phyloP scores from a whole-genome alignment of 805 yeast species.

The Saturnispora ahearnii region DNA sequence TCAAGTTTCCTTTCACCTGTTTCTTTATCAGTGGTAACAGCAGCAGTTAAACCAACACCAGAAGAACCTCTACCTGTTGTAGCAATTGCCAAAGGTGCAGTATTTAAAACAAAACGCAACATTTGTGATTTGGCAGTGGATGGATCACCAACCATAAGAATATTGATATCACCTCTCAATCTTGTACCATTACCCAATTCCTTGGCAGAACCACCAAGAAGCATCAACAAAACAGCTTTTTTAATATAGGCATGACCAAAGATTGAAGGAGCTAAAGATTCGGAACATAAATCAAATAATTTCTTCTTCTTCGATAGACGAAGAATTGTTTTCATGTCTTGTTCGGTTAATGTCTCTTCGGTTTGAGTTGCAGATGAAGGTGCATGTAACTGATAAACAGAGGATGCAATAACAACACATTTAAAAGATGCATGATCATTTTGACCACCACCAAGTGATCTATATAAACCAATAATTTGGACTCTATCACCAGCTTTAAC shows the following conservation, averaged over 20 bases:
- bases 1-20: slow-evolving; percentile 95
- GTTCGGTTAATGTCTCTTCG: slow-evolving; percentile 69
- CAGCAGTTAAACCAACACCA: slow-evolving; percentile 99
- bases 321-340: slow-evolving; percentile 81
- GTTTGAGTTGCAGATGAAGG: slow-evolving; percentile 59
- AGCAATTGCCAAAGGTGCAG: slow-evolving; percentile 92
- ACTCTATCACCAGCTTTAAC: slow-evolving; percentile 96
- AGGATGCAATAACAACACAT: slow-evolving; percentile 80
- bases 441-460: slow-evolving; percentile 77
- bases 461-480: slow-evolving; percentile 87
- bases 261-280: slow-evolving; percentile 90
- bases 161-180: slow-evolving; percentile 94
- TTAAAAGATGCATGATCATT: slow-evolving; percentile 57
- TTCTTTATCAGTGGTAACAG: slow-evolving; percentile 92
- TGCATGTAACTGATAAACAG: slow-evolving; percentile 81
- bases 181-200: slow-evolving; percentile 92
- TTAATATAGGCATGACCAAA: slow-evolving; percentile 90
- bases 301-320: slow-evolving; percentile 59
- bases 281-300: slow-evolving; percentile 70
- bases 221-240: slow-evolving; percentile 81
- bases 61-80: slow-evolving; percentile 99
- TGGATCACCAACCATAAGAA: slow-evolving; percentile 97
- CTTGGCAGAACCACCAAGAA: slow-evolving; percentile 90
- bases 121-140: slow-evolving; percentile 97
- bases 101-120: slow-evolving; percentile 85